A percentile compares a stretch with the other conserved stretches of the same genome.
Evolutionary conservation across 371 early-diverging fungal genomes (phyloP).

Genomic region (Mucor indicus): DNA sequence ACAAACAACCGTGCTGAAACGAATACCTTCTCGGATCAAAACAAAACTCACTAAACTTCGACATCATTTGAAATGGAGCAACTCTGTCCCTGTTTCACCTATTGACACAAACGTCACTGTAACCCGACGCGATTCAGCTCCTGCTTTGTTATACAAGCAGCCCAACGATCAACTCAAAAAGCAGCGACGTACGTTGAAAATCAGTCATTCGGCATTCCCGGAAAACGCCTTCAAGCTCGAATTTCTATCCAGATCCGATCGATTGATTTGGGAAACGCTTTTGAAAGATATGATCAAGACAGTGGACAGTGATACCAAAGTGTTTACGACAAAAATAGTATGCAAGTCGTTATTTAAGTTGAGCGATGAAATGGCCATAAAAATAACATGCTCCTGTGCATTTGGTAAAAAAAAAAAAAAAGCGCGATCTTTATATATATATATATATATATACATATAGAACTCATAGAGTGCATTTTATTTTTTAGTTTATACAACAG

Average conservation of each 20-base stretch:
- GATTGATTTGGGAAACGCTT: constrained; percentile 11
- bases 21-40: constrained; percentile 1
- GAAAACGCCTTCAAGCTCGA: constrained; percentile 13
- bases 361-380: background rate
- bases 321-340: constrained; percentile 1
- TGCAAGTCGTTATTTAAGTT: background rate
- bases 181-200: constrained; percentile 4
- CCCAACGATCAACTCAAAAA: background rate
- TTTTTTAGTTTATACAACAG: background rate
- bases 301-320: background rate
- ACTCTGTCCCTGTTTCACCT: background rate
- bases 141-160: constrained; percentile 2
- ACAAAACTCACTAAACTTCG: background rate
- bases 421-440: background rate
- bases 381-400: constrained; percentile 4
- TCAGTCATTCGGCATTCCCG: constrained; percentile 18
- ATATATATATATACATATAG: no score
- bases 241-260: constrained; percentile 8
- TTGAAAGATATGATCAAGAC: background rate
- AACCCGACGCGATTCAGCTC: constrained; percentile 13
- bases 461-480: no score
- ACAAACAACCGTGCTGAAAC: background rate
- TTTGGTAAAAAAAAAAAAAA: constrained; percentile 15
- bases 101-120: background rate
- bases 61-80: constrained; percentile 1